Percentiles rank a stretch among this genome's conserved stretches.
These are phyloP conservation scores for Xylaria sp. DNA, from an alignment of 2,329 filamentous ascomycete species.

Conservation along the genomic window DNA sequence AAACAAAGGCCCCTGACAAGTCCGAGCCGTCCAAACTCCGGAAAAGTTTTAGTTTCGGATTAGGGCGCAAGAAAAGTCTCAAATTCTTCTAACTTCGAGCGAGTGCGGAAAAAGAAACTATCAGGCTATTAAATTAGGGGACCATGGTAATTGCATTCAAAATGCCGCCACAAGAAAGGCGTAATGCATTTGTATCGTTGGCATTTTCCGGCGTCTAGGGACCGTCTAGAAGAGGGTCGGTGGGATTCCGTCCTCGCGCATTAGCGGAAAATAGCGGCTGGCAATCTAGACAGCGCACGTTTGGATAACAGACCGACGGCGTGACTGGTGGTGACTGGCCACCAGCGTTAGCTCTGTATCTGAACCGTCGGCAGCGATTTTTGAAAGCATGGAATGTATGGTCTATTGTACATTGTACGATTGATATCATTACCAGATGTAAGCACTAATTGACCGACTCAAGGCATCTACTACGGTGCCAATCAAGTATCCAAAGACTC, in stretches of 20 bases:
- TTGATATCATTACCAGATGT: conserved; percentile 16
- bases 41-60: conserved; percentile 68
- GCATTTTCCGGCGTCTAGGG: conserved; percentile 25
- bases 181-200: conserved; percentile 14
- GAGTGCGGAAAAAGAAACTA: background rate
- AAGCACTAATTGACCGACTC: conserved; percentile 1
- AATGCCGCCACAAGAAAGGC: background rate
- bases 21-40: conserved; percentile 48
- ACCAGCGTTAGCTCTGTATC: background rate
- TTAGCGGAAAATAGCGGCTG: background rate
- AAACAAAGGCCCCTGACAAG: conserved; percentile 46
- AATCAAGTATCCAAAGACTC: background rate
- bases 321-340: background rate
- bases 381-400: background rate
- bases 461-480: background rate
- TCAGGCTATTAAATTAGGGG: background rate
- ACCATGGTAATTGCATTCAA: background rate
- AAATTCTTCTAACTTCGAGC: conserved; percentile 45
- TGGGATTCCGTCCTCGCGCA: background rate
- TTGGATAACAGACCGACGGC: conserved; percentile 3
- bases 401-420: conserved; percentile 9
- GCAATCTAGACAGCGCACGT: conserved; percentile 6
- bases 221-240: background rate
- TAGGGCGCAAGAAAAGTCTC: conserved; percentile 75
- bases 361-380: background rate